Evolutionary conservation across 257 asterid genomes (phyloP), one percentile per base, ranked within the genome.

Genomic region (Schizonepeta tenuifolia): DNA sequence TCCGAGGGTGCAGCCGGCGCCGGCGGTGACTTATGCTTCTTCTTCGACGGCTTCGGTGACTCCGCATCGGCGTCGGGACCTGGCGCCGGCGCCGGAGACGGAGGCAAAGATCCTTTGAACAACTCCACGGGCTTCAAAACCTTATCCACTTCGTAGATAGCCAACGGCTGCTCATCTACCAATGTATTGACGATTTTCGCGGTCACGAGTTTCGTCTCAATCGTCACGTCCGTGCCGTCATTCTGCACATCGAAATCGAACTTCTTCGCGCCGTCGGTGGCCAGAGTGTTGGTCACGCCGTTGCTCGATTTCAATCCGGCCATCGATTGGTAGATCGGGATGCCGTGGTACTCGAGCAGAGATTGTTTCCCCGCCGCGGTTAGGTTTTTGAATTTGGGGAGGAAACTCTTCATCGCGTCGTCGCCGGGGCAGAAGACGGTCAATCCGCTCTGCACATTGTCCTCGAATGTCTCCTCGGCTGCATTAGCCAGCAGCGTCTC

Each of bases 401-500:
- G 49, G 35, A 85, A 86, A 0, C 15, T 44, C 83, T 86, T 88
- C 93, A 90, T 88, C 0, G 93, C 93, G 70, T 85, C 96, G 70
- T 90, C 97, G 0, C 81, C 84, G 0, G 97, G 96, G 76, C 97
- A 90, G 70, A 90, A 88, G 7, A 90, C 73, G 1, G 97, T 86
- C 61, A 90, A 72, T 33, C 97, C 97, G 44, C 97, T 86, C 21
- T 59, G 78, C 7, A 81, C 53, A 38, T 80, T 87, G 69, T 38
- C 77, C 56, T 82, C 87, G 6, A 76, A 90, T 1, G 96, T 90
- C 61, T 83, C 41, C 43, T 86, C 77, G 1, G 97, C 97, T 0
- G 95, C 86, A 57, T 82, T 83, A 4, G 76, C 81, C 28, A 80
- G 61, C 20, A 90, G 77, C 22, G 88, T 81, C 20, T 88, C 97